Conservation (phyloP, 1,284 basidiomycete species). For the Apiotrichum montevideense region DNA sequence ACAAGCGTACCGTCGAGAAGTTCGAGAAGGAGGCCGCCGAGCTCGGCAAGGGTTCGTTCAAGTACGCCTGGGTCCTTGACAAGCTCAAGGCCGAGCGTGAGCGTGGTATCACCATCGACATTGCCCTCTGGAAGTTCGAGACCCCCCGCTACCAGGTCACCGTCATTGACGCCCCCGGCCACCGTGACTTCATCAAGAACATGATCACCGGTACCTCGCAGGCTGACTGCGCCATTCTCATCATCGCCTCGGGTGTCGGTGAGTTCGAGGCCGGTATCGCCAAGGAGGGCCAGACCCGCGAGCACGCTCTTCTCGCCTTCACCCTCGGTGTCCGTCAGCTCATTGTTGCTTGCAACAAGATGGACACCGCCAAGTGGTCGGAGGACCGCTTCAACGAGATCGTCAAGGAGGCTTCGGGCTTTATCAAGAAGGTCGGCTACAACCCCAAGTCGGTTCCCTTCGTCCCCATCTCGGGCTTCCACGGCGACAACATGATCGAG, state of each 20-base stretch:
- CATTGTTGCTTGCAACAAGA: conserved; percentile 93
- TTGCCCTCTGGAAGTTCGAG: conserved; percentile 97
- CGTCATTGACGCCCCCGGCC: conserved; percentile 88
- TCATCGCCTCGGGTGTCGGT: conserved; percentile 98
- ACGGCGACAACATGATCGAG: conserved; percentile 99
- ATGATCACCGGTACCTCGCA: conserved; percentile 99
- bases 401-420: conserved; percentile 96
- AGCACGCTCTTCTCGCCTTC: conserved; percentile 99
- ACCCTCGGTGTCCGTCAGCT: conserved; percentile 99
- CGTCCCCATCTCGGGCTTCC: conserved; percentile 99
- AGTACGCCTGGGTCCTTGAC: conserved; percentile 99
- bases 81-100: conserved; percentile 98
- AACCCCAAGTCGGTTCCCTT: conserved; percentile 98
- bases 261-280: conserved; percentile 99
- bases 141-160: conserved; percentile 84
- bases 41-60: conserved; percentile 96
- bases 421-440: conserved; percentile 99
- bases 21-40: conserved; percentile 99
- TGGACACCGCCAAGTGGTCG: conserved; percentile 65
- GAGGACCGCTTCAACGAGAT: conserved; percentile 99
- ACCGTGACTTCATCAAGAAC: conserved; percentile 99
- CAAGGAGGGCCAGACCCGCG: conserved; percentile 99
- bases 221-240: conserved; percentile 99
- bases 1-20: conserved; percentile 99
- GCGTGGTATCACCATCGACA: conserved; percentile 99